Evolutionary conservation across 495 filamentous ascomycete genomes (phyloP), one percentile per base, ranked within the genome.

Genomic region (Penicillium angulare): DNA sequence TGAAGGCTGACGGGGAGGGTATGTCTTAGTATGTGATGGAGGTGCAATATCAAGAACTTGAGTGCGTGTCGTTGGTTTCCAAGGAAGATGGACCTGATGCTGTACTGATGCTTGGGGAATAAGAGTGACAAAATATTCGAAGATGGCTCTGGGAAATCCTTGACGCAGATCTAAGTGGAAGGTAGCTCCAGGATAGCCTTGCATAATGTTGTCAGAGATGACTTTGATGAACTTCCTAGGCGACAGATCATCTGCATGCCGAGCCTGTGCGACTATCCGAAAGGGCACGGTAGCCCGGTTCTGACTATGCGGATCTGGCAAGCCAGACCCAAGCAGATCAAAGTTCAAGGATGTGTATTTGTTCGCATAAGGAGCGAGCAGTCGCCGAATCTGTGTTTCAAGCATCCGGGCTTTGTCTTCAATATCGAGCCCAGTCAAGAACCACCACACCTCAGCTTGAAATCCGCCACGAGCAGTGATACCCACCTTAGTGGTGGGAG

Each of bases 401-500:
- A 69, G 57, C 66, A 65, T 67, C 34, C 68, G 61, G 1, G 64
- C 72, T 51, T 81, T 81, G 33, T 63, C 66, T 15, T 67, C 69
- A n/a, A 72, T 65, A 43, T 75, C 77, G 6, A 78, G 66, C 1
- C 79, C 72, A 20, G 61, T 65, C 52, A 72, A 52, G 55, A 67
- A 77, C 53, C 67, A 56, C 57, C 66, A 61, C 12, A 60, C 56
- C 53, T 82, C 74, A 2, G 67, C 70, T 53, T 81, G 77, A 55
- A 67, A 80, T 0, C 75, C 75, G 7, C 71, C 74, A 8, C 64
- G 63, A 2, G 76, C 73, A 12, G 74, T 77, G 42, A 81, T 72
- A n/a, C 72, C 79, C 5, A 80, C 67, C 56, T 83, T 82, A 7
- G 79, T 81, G 10, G 79, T 82, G 2, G 77, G 68, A 7, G 80